Percentiles rank a stretch among this genome's conserved stretches.
Evolutionary conservation across 169 alveolate species (phyloP).

Genomic region (Plasmodium cynomolgi): DNA sequence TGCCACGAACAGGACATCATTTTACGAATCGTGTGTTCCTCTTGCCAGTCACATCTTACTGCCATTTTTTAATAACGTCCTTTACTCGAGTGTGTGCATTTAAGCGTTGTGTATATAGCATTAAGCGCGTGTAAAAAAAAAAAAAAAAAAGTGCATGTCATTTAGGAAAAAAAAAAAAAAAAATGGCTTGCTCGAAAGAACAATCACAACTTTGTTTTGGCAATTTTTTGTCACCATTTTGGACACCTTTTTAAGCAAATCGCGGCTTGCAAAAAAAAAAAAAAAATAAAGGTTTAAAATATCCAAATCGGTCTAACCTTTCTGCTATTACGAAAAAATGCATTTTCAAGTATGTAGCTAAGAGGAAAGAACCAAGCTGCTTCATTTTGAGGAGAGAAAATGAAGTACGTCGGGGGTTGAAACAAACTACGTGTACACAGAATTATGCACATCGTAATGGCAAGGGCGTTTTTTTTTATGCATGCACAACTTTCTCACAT

Average conservation of each 20-base stretch:
- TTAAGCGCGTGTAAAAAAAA: neutral
- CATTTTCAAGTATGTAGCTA: neutral
- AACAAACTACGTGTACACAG: neutral
- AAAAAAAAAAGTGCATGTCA: neutral
- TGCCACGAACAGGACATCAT: conserved; percentile 2
- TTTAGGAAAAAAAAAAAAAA: neutral
- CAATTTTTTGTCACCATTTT: neutral
- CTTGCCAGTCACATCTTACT: neutral
- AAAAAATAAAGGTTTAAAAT: neutral
- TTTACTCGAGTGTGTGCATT: neutral
- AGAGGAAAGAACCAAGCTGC: neutral
- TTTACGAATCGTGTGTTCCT: neutral
- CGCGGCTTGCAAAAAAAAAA: neutral
- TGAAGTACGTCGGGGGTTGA: neutral
- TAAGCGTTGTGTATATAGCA: neutral
- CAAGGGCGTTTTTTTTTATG: neutral
- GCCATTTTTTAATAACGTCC: neutral
- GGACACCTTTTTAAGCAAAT: neutral
- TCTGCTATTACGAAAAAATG: neutral
- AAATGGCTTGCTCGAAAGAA: neutral
- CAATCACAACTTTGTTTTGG: neutral
- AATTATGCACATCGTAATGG: neutral
- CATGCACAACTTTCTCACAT: neutral
- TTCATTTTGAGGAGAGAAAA: neutral
- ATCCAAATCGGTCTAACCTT: neutral